Conservation (phyloP, 768 basidiomycete species). For the Chlorophyllum brunneum region DNA sequence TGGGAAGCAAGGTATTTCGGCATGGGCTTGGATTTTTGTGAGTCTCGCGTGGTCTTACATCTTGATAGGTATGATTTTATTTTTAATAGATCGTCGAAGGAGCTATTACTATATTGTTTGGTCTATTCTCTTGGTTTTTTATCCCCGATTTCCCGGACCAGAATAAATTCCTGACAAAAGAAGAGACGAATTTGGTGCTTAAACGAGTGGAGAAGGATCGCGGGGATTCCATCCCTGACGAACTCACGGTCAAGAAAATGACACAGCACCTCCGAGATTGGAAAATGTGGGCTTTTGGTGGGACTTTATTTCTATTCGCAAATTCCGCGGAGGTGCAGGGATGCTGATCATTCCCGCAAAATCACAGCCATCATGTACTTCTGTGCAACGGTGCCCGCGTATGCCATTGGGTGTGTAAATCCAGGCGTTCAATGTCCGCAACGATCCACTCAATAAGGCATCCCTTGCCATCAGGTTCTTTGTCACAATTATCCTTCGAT, state of each 20-base stretch:
- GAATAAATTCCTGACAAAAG: conserved; percentile 39
- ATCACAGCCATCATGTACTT: conserved; percentile 42
- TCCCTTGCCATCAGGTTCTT: conserved; percentile 31
- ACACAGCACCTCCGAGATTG: conserved; percentile 38
- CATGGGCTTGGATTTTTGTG: conserved; percentile 55
- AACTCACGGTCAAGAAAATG: conserved; percentile 31
- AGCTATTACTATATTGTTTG: conserved; percentile 40
- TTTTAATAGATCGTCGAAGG: conserved; percentile 43
- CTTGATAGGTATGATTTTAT: conserved; percentile 4
- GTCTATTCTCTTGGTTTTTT: conserved; percentile 39
- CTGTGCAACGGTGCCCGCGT: conserved; percentile 46
- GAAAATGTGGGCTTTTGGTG: conserved; percentile 47
- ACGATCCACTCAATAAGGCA: background rate
- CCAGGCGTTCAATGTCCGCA: background rate
- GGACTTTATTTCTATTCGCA: conserved; percentile 3
- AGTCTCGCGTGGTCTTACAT: conserved; percentile 14
- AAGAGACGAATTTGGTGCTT: conserved; percentile 39
- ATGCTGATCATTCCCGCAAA: conserved; percentile 1
- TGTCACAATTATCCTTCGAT: conserved; percentile 41
- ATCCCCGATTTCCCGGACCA: conserved; percentile 46
- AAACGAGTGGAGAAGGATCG: conserved; percentile 45
- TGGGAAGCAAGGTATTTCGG: conserved; percentile 37
- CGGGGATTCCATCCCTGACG: conserved; percentile 46
- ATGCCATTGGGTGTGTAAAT: conserved; percentile 39
- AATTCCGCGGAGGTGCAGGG: background rate